phyloP scores from a whole-genome alignment of 768 basidiomycete species.

The Pulveroboletus sp. region DNA sequence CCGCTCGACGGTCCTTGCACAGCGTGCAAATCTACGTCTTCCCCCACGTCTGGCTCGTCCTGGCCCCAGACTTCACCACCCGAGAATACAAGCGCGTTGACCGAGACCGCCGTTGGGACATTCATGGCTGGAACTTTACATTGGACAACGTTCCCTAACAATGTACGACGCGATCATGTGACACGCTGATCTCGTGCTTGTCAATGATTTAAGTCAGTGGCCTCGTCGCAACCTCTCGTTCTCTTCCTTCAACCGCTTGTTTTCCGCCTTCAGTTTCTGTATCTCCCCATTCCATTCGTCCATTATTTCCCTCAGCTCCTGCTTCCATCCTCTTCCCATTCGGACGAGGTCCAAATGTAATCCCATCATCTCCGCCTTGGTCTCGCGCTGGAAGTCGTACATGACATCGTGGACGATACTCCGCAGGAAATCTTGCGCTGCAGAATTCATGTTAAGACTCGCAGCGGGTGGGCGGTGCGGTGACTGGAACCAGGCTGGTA shows the following conservation, averaged over 20 bases:
- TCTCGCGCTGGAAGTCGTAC: conserved; percentile 70
- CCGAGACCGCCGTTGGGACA: conserved; percentile 12
- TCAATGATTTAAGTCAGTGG: conserved; percentile 26
- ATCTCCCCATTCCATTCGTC: conserved; percentile 62
- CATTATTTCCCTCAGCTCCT: conserved; percentile 59
- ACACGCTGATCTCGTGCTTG: too few species aligned
- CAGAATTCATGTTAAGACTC: conserved; percentile 28
- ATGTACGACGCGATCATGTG: conserved; percentile 6
- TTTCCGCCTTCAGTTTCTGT: conserved; percentile 41
- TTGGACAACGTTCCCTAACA: too few species aligned
- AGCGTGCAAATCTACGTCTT: conserved; percentile 3
- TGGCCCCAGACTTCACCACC: conserved; percentile 25
- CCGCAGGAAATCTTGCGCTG: conserved; percentile 57
- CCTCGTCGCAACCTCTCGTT: conserved; percentile 56
- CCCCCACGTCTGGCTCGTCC: conserved; percentile 10
- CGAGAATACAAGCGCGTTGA: conserved; percentile 30
- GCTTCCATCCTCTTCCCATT: conserved; percentile 69
- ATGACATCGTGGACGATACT: conserved; percentile 68
- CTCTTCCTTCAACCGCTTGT: conserved; percentile 59
- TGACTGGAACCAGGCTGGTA: conserved; percentile 38
- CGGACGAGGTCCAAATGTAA: conserved; percentile 71
- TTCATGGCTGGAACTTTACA: too few species aligned
- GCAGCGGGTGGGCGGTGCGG: conserved; percentile 33
- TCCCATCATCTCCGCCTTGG: conserved; percentile 68
- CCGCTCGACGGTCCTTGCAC: conserved; percentile 13